Conservation (phyloP, 768 basidiomycete species). For the Hypsizygus marmoreus region DNA sequence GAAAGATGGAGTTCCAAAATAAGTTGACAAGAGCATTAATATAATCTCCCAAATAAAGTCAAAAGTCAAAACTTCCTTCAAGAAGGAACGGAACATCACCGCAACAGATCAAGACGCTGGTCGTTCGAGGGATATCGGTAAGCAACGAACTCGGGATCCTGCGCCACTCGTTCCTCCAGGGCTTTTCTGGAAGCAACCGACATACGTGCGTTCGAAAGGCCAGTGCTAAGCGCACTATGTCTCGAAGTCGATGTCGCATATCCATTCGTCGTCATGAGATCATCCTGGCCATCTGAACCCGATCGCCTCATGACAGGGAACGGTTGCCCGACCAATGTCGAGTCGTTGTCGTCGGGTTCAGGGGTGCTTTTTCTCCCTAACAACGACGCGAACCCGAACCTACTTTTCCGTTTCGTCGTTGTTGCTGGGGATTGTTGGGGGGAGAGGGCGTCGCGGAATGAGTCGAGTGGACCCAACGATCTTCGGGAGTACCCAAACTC, state of each 20-base stretch:
- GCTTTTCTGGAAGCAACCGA: constrained; percentile 70
- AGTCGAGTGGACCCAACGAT: constrained; percentile 51
- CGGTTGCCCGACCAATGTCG: constrained; percentile 38
- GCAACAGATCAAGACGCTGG: constrained; percentile 65
- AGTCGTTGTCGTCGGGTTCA: constrained; percentile 34
- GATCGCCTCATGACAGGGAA: constrained; percentile 51
- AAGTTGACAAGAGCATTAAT: neutral
- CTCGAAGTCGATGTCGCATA: constrained; percentile 54
- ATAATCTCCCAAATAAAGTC: neutral
- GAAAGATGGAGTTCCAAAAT: constrained; percentile 2
- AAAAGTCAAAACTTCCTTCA: neutral
- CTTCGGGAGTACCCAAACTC: constrained; percentile 74
- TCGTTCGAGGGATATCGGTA: constrained; percentile 85
- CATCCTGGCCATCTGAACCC: constrained; percentile 52
- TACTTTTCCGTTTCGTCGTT: constrained; percentile 67
- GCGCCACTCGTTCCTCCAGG: constrained; percentile 80
- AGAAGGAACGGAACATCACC: constrained; percentile 28
- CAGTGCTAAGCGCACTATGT: constrained; percentile 47
- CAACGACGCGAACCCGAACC: constrained; percentile 67
- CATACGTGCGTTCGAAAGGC: constrained; percentile 49
- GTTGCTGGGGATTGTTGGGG: constrained; percentile 30
- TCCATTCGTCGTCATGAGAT: constrained; percentile 40
- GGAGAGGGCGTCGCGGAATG: constrained; percentile 29
- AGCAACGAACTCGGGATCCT: constrained; percentile 82
- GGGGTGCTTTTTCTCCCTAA: constrained; percentile 56